These are phyloP conservation scores for Moesziomyces aphidis DNA, from an alignment of 1,284 basidiomycete species.

Conservation along the genomic window DNA sequence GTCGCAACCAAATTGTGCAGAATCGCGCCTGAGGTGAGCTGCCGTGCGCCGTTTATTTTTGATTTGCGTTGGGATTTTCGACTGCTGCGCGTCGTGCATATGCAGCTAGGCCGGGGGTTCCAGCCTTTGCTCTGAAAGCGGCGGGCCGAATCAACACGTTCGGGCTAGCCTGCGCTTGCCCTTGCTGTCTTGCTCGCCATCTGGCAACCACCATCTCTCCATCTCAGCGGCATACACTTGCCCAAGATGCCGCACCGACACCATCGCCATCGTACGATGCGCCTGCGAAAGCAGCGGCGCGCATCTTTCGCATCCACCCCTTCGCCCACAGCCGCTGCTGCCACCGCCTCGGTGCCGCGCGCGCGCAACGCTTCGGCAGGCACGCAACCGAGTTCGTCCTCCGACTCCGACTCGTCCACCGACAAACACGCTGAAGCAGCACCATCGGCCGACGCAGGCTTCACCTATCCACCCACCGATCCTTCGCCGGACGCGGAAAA, in stretches of 20 bases:
- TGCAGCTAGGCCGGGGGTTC: no score
- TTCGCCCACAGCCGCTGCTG: background rate
- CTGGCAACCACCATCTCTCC: background rate
- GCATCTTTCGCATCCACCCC: background rate
- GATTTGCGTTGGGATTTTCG: background rate
- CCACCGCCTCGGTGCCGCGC: background rate
- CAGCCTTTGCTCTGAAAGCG: no score
- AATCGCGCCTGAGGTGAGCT: background rate
- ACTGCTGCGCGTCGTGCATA: no score
- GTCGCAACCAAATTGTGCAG: background rate
- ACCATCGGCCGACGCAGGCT: background rate
- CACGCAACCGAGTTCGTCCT: background rate
- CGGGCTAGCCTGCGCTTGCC: no score
- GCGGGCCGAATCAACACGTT: background rate
- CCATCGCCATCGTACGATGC: constrained; percentile 30
- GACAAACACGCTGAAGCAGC: constrained; percentile 10
- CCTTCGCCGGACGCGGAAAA: background rate
- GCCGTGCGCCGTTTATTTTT: background rate
- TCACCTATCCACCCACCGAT: background rate
- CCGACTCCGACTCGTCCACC: constrained; percentile 17
- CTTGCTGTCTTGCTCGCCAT: no score
- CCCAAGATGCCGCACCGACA: constrained; percentile 24
- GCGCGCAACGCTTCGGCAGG: constrained; percentile 9
- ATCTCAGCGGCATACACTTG: no score
- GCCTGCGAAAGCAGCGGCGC: constrained; percentile 31